Base-by-base conservation (phyloP, 352 stramenopile species). In the Ochromonadaceae sp. region DNA sequence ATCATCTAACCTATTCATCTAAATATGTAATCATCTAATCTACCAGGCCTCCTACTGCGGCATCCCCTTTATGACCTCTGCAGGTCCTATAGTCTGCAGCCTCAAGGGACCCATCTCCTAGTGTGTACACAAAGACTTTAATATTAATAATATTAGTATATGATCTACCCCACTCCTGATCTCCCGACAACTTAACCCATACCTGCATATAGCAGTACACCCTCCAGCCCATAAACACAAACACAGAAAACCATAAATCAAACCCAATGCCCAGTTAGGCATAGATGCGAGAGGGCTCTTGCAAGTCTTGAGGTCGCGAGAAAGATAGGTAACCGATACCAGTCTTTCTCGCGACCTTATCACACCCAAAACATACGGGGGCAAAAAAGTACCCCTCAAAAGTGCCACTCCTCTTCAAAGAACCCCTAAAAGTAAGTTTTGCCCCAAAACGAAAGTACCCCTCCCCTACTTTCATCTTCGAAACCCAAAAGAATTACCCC, bases 21-120 rank as follows among this genome's bases (percentile, higher is more conserved):
- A n/a, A n/a, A n/a, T n/a, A n/a, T n/a, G n/a, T n/a, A n/a, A n/a
- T n/a, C n/a, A n/a, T n/a, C n/a, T n/a, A n/a, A n/a, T n/a, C n/a
- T n/a, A n/a, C 47, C 25, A 56, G 35, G 59, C 59, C 26, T 42
- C 59, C 22, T 67, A 67, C 47, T 58, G 36, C 20, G 35, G 60
- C 22, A 68, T 70, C 7, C 36, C 69, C 9, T 76, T 76, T 31
- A 76, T 70, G 71, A 76, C 71, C 4, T 69, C 56, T 38, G 67
- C 63, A 41, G 71, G 71, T 1, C 63, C 66, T 10, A 41, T 76
- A n/a, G 74, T 58, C 14, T 69, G 50, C 42, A 31, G 39, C 31
- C 38, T 76, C 25, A 63, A 66, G 26, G 70, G 70, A 5, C 66
- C 48, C 48, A 76, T 76, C 30, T 76, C 70, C 32, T 75, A 74